These are phyloP conservation scores for Syzygium aqueum DNA, from an alignment of 345 rosid species.

Conservation along the genomic window DNA sequence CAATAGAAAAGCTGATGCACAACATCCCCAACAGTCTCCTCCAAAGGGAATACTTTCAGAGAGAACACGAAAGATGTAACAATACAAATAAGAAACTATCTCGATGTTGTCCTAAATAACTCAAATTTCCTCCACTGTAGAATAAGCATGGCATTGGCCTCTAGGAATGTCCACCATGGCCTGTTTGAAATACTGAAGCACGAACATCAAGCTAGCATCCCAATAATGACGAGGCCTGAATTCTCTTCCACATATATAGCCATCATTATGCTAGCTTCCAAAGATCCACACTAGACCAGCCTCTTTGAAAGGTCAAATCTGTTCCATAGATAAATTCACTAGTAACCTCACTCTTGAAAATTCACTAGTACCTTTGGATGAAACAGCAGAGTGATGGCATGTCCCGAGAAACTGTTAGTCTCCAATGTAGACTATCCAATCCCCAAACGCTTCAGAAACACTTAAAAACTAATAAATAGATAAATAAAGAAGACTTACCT, in stretches of 20 bases:
- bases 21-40: neutral
- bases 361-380: constrained; percentile 23
- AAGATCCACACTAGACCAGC: constrained; percentile 44
- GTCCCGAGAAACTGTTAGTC: neutral
- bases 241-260: constrained; percentile 17
- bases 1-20: neutral
- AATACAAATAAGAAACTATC: neutral
- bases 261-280: constrained; percentile 31
- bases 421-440: neutral
- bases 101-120: neutral
- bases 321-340: constrained; percentile 43
- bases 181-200: neutral
- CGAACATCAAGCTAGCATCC: neutral
- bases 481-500: constrained; percentile 30
- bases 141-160: neutral
- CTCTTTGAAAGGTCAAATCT: constrained; percentile 48
- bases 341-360: neutral
- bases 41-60: constrained; percentile 1
- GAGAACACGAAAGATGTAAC: neutral
- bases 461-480: neutral
- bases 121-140: constrained; percentile 3
- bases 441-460: neutral
- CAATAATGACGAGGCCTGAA: neutral
- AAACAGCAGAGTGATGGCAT: neutral
- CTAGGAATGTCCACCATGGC: neutral